Base-by-base conservation (phyloP, 345 rosid genomes). In the Rhodamnia argentea region DNA sequence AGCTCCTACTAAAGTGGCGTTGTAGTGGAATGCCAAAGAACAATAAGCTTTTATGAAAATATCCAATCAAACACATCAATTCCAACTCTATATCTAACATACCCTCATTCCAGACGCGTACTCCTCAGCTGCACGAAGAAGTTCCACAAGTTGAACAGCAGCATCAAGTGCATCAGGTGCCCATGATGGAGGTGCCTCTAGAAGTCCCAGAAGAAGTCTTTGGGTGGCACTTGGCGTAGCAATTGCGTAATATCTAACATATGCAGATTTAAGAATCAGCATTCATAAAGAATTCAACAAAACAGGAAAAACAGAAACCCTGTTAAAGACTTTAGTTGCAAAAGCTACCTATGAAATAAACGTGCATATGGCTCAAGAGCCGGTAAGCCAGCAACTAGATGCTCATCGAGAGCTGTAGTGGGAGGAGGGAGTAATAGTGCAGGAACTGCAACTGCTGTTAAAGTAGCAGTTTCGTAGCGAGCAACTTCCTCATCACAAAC, bases 131-230 rank as follows among this genome's bases (percentile, higher is more conserved):
- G 98, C 99, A 83, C 98, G 96, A 75, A 97, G 99, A 82, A 97
- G 98, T 90, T 97, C 99, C 89, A 97, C 98, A 85, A 97, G 99
- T 91, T 97, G 99, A 53, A 97, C 99, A 83, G 99, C 98, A 86
- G 99, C 99, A 94, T 97, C 99, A 84, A 97, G 98, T 82, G 99
- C 99, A 92, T 97, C 99, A 6, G 99, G 98, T 70, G 99, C 99
- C 99, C 99, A 97, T 8, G 99, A 97, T 16, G 99, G 99, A 0
- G 98, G 99, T 82, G 99, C 99, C 92, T 97, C 99, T 53, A 97
- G 90, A 85, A 97, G 98, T 91, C 99, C 99, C 90, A 97, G 92
- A 87, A 97, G 99, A 87, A 97, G 96, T 86, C 99, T 90, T 87
- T 95, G 99, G 81, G 99, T 97, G 86, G 99, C 98, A 92, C 99